A percentile compares a stretch with the other conserved stretches of the same genome.
Evolutionary conservation across 2,329 filamentous ascomycete genomes (phyloP).

Genomic region (Sclerotinia trifoliorum): DNA sequence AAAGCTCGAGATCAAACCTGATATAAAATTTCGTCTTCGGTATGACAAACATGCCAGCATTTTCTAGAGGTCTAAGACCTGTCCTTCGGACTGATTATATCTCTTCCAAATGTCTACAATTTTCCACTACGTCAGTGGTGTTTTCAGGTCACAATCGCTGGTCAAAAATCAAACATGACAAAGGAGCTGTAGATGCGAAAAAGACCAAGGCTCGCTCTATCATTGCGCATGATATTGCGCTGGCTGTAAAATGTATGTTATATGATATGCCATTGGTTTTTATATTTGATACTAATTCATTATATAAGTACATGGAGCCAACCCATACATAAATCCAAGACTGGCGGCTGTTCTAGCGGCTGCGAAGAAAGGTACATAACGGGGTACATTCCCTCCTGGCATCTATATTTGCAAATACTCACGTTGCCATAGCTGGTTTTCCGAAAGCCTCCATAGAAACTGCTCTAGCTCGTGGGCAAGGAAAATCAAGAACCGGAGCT

Average conservation of each 20-base stretch:
- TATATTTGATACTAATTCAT: constrained; percentile 24
- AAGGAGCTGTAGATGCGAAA: constrained; percentile 78
- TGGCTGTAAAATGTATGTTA: constrained; percentile 68
- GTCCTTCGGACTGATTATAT: constrained; percentile 27
- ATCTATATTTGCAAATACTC: constrained; percentile 26
- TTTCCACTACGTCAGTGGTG: constrained; percentile 47
- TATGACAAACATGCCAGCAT: constrained; percentile 32
- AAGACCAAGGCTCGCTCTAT: constrained; percentile 70
- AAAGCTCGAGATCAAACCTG: background rate
- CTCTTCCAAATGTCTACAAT: constrained; percentile 35
- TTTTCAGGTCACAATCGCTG: constrained; percentile 83
- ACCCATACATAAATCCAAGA: constrained; percentile 71
- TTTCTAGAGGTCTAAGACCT: constrained; percentile 35
- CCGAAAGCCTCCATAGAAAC: constrained; percentile 82
- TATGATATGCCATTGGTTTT: background rate
- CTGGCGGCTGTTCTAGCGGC: constrained; percentile 69
- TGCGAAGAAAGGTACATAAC: constrained; percentile 69
- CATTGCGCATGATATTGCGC: constrained; percentile 70
- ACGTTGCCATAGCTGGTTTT: constrained; percentile 58
- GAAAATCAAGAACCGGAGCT: constrained; percentile 70
- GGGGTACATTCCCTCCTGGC: constrained; percentile 32
- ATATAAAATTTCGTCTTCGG: constrained; percentile 1
- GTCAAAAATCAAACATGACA: constrained; percentile 96
- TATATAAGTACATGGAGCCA: constrained; percentile 66
- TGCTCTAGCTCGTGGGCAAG: constrained; percentile 86